Percentiles rank a stretch among this genome's conserved stretches.
These are phyloP conservation scores for Prunus yedoensis DNA, from an alignment of 331 rosid species.

Conservation along the genomic window DNA sequence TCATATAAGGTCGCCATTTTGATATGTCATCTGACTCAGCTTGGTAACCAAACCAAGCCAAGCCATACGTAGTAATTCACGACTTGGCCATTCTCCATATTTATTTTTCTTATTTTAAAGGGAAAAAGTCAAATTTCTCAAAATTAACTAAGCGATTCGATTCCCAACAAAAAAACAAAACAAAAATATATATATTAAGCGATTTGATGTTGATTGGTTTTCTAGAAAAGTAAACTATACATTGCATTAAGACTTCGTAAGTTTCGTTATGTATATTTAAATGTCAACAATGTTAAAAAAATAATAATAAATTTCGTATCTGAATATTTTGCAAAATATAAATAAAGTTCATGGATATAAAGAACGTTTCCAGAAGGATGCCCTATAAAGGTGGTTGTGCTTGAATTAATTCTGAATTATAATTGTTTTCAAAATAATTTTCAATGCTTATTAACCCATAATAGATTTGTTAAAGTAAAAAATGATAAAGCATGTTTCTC, in stretches of 20 bases:
- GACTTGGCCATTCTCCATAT: too few relatives aligned
- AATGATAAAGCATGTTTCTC: too few relatives aligned
- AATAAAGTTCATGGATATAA: neutral
- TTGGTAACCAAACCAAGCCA: neutral
- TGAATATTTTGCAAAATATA: neutral
- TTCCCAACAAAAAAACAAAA: neutral
- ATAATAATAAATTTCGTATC: neutral
- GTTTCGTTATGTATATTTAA: neutral
- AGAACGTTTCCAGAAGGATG: neutral
- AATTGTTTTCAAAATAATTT: too few relatives aligned
- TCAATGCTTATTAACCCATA: too few relatives aligned
- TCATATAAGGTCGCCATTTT: too few relatives aligned
- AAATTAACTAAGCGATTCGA: neutral
- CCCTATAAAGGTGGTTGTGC: neutral
- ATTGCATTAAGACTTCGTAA: neutral
- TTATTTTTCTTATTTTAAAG: neutral
- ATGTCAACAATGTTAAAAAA: neutral
- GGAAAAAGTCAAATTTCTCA: neutral
- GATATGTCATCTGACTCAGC: neutral
- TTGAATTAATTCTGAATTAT: too few relatives aligned
- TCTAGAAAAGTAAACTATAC: neutral
- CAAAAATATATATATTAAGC: neutral
- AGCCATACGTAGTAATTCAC: neutral
- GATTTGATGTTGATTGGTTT: neutral
- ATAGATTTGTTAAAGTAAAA: too few relatives aligned